Evolutionary conservation across 768 basidiomycete genomes (phyloP).

Genomic region (Boletus patriciae): DNA sequence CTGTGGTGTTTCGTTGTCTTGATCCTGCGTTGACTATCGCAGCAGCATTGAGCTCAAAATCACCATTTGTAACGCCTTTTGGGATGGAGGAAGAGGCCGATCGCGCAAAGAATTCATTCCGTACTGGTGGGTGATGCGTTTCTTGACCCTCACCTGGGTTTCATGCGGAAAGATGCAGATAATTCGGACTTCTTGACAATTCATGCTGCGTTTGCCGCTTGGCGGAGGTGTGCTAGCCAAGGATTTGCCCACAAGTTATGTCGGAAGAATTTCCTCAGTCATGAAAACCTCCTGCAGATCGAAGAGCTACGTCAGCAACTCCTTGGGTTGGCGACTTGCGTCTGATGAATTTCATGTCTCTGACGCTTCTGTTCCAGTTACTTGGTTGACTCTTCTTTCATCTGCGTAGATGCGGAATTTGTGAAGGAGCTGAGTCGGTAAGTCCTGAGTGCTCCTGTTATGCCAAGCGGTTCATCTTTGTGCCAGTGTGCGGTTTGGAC

Average conservation of each 20-base stretch:
- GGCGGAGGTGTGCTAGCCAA: conserved; percentile 72
- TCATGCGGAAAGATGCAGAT: conserved; percentile 45
- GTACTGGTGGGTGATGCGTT: conserved; percentile 51
- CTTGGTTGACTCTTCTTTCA: conserved; percentile 84
- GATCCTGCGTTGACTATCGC: conserved; percentile 98
- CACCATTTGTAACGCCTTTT: conserved; percentile 87
- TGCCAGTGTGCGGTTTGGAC: conserved; percentile 68
- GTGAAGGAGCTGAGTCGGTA: conserved; percentile 71
- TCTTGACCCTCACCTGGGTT: neutral
- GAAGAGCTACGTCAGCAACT: conserved; percentile 95
- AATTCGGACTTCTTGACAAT: conserved; percentile 95
- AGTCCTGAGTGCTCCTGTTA: neutral
- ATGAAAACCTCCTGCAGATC: conserved; percentile 94
- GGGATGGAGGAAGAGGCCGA: conserved; percentile 87
- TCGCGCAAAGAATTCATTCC: conserved; percentile 77
- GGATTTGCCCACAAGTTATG: conserved; percentile 73
- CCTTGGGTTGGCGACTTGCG: conserved; percentile 48
- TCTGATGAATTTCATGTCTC: conserved; percentile 3
- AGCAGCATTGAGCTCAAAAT: conserved; percentile 88
- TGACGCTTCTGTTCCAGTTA: conserved; percentile 49
- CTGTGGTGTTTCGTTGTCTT: conserved; percentile 82
- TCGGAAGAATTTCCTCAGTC: conserved; percentile 74
- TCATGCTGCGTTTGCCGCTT: conserved; percentile 85
- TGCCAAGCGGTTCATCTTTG: conserved; percentile 4
- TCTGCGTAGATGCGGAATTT: conserved; percentile 63